Conservation (phyloP, 2,329 filamentous ascomycete genomes). For the Colletotrichum cordylinicola region DNA sequence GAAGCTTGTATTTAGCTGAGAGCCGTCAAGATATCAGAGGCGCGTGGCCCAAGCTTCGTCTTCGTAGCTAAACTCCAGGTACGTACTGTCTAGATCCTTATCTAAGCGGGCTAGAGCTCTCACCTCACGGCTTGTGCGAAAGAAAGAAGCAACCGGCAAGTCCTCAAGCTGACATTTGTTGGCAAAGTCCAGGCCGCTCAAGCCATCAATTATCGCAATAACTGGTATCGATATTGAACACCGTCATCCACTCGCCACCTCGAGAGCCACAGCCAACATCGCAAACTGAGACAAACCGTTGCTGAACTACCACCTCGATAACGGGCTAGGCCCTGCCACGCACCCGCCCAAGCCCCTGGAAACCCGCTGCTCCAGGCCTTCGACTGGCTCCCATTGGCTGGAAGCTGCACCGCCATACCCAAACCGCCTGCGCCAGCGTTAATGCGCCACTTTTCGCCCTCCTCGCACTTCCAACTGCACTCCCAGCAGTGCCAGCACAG, state of each 20-base stretch:
- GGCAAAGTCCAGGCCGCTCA: neutral
- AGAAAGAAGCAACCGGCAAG: neutral
- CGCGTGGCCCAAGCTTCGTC: neutral
- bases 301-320: neutral
- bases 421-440: neutral
- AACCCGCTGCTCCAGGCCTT: neutral
- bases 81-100: neutral
- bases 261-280: neutral
- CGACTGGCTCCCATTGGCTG: neutral
- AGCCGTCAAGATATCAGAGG: neutral
- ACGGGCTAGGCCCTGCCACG: neutral
- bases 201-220: neutral
- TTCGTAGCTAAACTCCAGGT: neutral
- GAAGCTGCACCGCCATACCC: slow-evolving; percentile 1
- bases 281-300: slow-evolving; percentile 6
- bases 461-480: neutral
- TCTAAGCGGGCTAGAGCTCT: neutral
- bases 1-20: neutral
- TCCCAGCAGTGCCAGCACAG: neutral
- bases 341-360: neutral
- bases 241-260: neutral
- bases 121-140: neutral
- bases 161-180: neutral
- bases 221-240: neutral
- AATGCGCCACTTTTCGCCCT: neutral